These are phyloP conservation scores for Acacia pycnantha DNA, from an alignment of 331 rosid genomes.

Conservation along the genomic window DNA sequence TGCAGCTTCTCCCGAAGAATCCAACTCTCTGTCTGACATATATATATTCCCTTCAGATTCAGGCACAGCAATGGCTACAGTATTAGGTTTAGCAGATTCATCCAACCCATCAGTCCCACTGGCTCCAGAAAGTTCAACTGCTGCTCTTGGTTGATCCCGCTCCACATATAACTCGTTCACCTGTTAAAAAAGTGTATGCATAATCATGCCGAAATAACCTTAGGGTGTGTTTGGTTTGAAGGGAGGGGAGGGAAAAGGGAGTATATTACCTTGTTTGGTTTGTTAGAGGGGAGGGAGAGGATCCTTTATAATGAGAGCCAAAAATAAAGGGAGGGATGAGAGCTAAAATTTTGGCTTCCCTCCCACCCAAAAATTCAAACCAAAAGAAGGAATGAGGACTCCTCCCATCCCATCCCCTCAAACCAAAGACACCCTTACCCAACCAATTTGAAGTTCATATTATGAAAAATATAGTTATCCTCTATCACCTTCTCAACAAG, in stretches of 20 bases:
- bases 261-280: no score
- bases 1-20: slow-evolving; percentile 35
- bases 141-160: slow-evolving; percentile 44
- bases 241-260: no score
- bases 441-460: slow-evolving; percentile 13
- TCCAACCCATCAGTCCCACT: slow-evolving; percentile 16
- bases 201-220: slow-evolving; percentile 22
- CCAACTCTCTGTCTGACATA: slow-evolving; percentile 27
- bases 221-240: no score
- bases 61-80: slow-evolving; percentile 20
- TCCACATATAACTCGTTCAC: slow-evolving; percentile 56
- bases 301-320: no score
- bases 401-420: no score
- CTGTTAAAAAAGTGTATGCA: slow-evolving; percentile 42
- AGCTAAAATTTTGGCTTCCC: no score
- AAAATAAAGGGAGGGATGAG: no score
- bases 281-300: no score
- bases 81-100: slow-evolving; percentile 28
- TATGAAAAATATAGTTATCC: background rate
- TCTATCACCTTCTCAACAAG: slow-evolving; percentile 91
- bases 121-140: slow-evolving; percentile 34
- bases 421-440: background rate
- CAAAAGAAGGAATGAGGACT: no score
- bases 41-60: slow-evolving; percentile 34
- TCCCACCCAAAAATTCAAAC: no score